These are phyloP conservation scores for Tetrahymena elliotti DNA, from an alignment of 73 alveolate species.

Conservation along the genomic window DNA sequence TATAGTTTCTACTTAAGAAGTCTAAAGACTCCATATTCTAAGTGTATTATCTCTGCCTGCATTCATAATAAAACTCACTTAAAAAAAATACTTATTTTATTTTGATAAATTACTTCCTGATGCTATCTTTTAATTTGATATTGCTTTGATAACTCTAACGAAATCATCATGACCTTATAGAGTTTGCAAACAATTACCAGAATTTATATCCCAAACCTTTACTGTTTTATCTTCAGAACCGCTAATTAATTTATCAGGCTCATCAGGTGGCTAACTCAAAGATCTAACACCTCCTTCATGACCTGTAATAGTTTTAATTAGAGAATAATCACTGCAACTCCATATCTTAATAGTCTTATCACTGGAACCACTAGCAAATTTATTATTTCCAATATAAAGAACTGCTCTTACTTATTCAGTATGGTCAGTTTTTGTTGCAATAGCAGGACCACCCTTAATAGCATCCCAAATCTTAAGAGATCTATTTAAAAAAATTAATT, in stretches of 20 bases:
- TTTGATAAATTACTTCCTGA: background rate
- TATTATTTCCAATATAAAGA: background rate
- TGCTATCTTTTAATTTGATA: background rate
- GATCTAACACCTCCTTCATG: background rate
- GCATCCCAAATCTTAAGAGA: background rate
- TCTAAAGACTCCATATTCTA: background rate
- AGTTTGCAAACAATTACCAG: slow-evolving; percentile 95
- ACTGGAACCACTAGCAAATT: background rate
- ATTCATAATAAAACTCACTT: background rate
- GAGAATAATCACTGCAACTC: background rate
- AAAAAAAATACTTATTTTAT: background rate
- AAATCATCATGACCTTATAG: slow-evolving; percentile 81
- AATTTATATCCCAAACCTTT: slow-evolving; percentile 96
- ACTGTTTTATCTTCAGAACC: slow-evolving; percentile 99
- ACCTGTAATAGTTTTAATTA: background rate
- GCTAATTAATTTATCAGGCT: slow-evolving; percentile 84
- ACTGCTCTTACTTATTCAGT: background rate
- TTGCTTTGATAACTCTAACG: background rate
- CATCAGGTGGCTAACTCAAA: background rate
- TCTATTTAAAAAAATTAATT: background rate
- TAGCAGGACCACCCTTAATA: background rate
- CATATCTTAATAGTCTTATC: background rate
- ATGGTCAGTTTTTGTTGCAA: background rate
- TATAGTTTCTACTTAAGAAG: background rate
- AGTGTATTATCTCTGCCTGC: background rate